These are phyloP conservation scores for Chiua virens DNA, from an alignment of 768 basidiomycete genomes.

Conservation along the genomic window DNA sequence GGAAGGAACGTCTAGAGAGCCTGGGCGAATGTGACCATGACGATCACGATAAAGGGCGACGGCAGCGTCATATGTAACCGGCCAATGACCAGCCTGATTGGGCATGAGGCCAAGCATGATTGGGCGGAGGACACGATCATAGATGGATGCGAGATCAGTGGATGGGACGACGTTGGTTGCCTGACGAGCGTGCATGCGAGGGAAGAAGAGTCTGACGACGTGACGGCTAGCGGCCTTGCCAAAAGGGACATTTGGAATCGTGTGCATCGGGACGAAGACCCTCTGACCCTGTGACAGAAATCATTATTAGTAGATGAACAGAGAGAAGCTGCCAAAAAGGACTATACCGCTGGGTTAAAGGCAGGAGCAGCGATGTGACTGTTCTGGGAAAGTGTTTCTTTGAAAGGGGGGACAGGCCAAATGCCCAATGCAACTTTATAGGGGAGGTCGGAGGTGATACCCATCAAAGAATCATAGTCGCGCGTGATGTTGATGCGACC, in stretches of 20 bases:
- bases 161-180: background rate
- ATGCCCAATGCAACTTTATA: background rate
- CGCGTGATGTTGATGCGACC: background rate
- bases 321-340: no score
- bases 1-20: background rate
- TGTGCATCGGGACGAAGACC: background rate
- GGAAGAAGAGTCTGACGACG: slow-evolving; percentile 2
- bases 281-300: no score
- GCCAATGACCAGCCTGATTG: slow-evolving; percentile 4
- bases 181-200: background rate
- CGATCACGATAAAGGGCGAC: background rate
- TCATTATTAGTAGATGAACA: no score
- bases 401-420: background rate
- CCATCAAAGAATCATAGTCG: background rate
- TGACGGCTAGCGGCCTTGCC: slow-evolving; percentile 3
- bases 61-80: background rate
- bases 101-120: slow-evolving; percentile 1
- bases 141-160: background rate
- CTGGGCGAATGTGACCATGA: background rate
- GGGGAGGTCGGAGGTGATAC: background rate
- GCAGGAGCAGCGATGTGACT: no score
- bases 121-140: background rate
- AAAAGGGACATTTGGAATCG: slow-evolving; percentile 3
- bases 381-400: slow-evolving; percentile 1
- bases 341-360: no score